A percentile compares a stretch with the other conserved stretches of the same genome.
Conservation (phyloP, 148 eudicot species). For the Simmondsia chinensis region DNA sequence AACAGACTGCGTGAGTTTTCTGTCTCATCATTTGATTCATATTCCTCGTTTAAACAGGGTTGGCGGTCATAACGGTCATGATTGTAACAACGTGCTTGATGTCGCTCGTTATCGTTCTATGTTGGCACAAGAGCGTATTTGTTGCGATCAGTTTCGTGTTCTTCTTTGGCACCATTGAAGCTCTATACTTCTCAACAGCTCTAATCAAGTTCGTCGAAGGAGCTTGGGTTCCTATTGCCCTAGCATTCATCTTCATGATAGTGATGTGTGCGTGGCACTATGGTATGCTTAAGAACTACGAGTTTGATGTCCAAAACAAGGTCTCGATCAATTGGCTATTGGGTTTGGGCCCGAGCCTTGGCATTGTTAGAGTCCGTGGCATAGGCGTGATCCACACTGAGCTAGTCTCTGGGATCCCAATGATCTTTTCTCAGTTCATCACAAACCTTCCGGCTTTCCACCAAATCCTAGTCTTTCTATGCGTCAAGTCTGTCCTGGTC, state of each 20-base stretch:
- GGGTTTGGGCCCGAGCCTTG: conserved; percentile 16
- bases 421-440: conserved; percentile 31
- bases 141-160: conserved; percentile 17
- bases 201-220: conserved; percentile 26
- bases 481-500: conserved; percentile 25
- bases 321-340: conserved; percentile 21
- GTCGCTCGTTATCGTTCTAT: conserved; percentile 30
- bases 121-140: conserved; percentile 26
- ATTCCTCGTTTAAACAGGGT: no score
- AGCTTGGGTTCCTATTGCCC: conserved; percentile 41
- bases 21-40: no score
- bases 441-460: conserved; percentile 40
- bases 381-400: conserved; percentile 37
- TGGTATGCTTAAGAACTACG: conserved; percentile 25
- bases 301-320: conserved; percentile 31
- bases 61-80: conserved; percentile 39
- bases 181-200: conserved; percentile 28
- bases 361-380: conserved; percentile 25
- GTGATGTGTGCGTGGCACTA: conserved; percentile 36
- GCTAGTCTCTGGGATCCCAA: conserved; percentile 25
- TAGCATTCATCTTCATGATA: conserved; percentile 20
- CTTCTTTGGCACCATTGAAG: conserved; percentile 32
- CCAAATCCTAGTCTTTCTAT: conserved; percentile 27
- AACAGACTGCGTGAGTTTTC: no score
- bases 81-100: conserved; percentile 45